Evolutionary conservation across 495 filamentous ascomycete species (phyloP).

Genomic region (Daldinia concentrica): DNA sequence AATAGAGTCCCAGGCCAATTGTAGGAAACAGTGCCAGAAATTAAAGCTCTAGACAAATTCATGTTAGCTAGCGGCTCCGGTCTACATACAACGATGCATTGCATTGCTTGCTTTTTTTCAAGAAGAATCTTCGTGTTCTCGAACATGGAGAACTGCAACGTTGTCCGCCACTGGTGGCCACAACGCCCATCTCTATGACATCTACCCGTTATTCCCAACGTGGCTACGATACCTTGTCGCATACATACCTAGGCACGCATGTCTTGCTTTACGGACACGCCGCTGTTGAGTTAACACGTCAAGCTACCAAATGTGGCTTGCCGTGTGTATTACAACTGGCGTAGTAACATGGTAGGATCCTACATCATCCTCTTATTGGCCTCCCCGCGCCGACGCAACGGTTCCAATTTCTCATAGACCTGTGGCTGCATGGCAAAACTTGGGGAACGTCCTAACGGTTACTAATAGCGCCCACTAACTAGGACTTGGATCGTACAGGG

Average conservation of each 20-base stretch:
- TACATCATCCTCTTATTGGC: conserved; percentile 26
- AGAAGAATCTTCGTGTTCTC: conserved; percentile 31
- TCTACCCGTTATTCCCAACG: conserved; percentile 35
- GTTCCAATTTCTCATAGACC: conserved; percentile 35
- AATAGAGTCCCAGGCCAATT: background rate
- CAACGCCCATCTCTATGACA: conserved; percentile 31
- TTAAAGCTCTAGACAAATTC: background rate
- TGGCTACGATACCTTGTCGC: conserved; percentile 31
- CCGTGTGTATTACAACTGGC: conserved; percentile 9
- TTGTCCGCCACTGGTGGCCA: conserved; percentile 29
- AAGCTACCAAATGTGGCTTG: conserved; percentile 36
- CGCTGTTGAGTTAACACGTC: background rate
- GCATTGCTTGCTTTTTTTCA: conserved; percentile 26
- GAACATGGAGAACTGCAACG: conserved; percentile 29
- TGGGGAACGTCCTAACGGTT: conserved; percentile 15
- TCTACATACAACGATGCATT: conserved; percentile 11
- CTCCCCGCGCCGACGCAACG: conserved; percentile 38
- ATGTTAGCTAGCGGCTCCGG: conserved; percentile 9
- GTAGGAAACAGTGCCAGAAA: background rate
- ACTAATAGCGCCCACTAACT: conserved; percentile 1
- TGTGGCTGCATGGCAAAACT: conserved; percentile 19
- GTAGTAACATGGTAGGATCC: conserved; percentile 23
- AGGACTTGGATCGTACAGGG: conserved; percentile 17
- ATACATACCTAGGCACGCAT: conserved; percentile 17
- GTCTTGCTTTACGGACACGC: conserved; percentile 27